Evolutionary conservation across 129 eudicot genomes (phyloP).

Genomic region (Scalesia atractyloides): DNA sequence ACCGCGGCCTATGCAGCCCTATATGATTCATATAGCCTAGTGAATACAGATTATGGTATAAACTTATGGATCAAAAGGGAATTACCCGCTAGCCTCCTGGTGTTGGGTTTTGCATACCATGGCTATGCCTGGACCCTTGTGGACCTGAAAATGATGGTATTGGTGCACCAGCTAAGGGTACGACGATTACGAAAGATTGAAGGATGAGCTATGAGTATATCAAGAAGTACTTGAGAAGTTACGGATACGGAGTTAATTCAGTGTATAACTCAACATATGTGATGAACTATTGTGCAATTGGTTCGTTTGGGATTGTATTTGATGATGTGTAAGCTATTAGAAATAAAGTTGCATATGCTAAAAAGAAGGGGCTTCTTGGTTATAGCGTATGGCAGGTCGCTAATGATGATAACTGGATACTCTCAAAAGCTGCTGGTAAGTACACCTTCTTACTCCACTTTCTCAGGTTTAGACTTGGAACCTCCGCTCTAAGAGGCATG

Average conservation of each 20-base stretch:
- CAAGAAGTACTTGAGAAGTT: conserved; percentile 24
- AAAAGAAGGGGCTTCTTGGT: conserved; percentile 50
- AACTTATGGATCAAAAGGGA: conserved; percentile 47
- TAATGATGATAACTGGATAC: conserved; percentile 54
- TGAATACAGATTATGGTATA: conserved; percentile 51
- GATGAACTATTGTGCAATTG: conserved; percentile 37
- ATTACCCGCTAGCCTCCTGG: conserved; percentile 33
- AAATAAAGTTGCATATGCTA: conserved; percentile 58
- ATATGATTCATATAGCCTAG: conserved; percentile 43
- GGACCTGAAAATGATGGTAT: conserved; percentile 34
- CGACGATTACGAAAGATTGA: conserved; percentile 27
- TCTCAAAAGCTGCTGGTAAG: conserved; percentile 57
- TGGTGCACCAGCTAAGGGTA: conserved; percentile 48
- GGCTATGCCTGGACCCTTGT: conserved; percentile 55
- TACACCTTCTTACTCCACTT: background rate
- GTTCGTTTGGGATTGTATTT: conserved; percentile 54
- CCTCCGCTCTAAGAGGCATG: too few relatives aligned
- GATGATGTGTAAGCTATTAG: conserved; percentile 48
- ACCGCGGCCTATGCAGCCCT: conserved; percentile 46
- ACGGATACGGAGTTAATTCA: conserved; percentile 8
- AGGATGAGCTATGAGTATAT: conserved; percentile 36
- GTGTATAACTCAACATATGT: conserved; percentile 47
- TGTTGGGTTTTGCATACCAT: conserved; percentile 54
- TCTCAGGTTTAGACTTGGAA: background rate
- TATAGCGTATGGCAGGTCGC: conserved; percentile 62